Evolutionary conservation across 345 rosid genomes (phyloP), one percentile per base, ranked within the genome.

Genomic region (Populus nigra): DNA sequence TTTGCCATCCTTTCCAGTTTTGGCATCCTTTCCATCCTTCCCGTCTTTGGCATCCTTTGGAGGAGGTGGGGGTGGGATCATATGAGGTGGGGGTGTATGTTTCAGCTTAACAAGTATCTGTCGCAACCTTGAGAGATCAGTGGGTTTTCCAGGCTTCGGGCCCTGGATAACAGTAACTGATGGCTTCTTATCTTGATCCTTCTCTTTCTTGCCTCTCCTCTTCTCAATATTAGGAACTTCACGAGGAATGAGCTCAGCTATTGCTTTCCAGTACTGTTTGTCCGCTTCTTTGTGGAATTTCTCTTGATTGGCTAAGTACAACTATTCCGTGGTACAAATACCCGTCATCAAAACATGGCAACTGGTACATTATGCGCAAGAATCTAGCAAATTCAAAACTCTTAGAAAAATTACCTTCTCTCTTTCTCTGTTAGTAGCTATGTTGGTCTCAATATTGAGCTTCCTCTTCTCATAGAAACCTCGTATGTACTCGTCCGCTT

Each of bases 21-120:
- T 74, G 72, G 78, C 73, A 15, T 63, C 87, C 39, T 88, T 85
- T 47, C 43, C 83, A 7, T 70, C 75, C 76, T 83, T 83, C n/a
- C 73, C 81, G n/a, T 73, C 85, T 45, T 78, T 82, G 59, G 74
- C 76, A 12, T 77, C 80, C 73, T 78, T 78, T 16, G 86, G 79
- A 17, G 91, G 81, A 47, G 74, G 85, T 47, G 85, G 85, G 23
- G 82, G 81, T 31, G 85, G 85, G 3, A 82, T 47, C 85, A 82
- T 82, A 82, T 82, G 85, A 36, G 85, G 82, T 18, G 85, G 85
- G 17, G 85, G 85, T 9, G 82, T 78, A 66, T 82, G 85, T 68
- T 82, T 82, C 73, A 82, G 79, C 45, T 82, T 82, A 66, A 78
- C 65, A 62, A 82, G 80, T 57, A 82, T 67, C 20, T 82, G 85